Percentiles rank a stretch among this genome's conserved stretches.
Conservation (phyloP, 1,284 basidiomycete species). For the Coriolopsis trogii region DNA sequence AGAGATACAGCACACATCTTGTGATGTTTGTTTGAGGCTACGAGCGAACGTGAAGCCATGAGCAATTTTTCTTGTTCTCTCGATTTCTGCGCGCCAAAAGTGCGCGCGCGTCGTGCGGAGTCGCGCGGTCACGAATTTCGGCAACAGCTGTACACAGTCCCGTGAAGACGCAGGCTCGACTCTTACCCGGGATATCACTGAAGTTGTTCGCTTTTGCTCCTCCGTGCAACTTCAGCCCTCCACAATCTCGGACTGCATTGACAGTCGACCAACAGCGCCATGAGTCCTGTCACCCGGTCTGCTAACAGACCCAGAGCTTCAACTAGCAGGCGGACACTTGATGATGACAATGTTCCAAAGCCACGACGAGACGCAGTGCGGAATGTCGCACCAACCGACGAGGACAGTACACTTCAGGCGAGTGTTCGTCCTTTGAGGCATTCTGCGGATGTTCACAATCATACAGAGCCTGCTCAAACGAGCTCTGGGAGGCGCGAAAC, state of each 20-base stretch:
- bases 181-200: conserved; percentile 21
- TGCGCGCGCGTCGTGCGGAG: too few relatives aligned
- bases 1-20: too few relatives aligned
- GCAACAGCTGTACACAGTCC: conserved; percentile 30
- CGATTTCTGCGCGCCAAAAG: too few relatives aligned
- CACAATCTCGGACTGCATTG: too few relatives aligned
- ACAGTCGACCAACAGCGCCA: not conserved
- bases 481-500: conserved; percentile 23
- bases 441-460: not conserved
- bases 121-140: too few relatives aligned
- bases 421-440: not conserved
- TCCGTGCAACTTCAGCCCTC: not conserved
- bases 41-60: too few relatives aligned
- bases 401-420: conserved; percentile 1
- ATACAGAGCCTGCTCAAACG: conserved; percentile 30
- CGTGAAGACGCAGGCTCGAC: conserved; percentile 27
- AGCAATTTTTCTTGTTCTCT: too few relatives aligned
- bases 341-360: not conserved
- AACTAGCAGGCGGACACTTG: conserved; percentile 2
- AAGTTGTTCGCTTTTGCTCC: not conserved
- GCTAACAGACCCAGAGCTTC: conserved; percentile 2
- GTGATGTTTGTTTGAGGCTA: too few relatives aligned
- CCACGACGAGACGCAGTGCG: not conserved
- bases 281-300: conserved; percentile 11
- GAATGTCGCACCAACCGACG: not conserved